Evolutionary conservation across 768 basidiomycete genomes (phyloP).

Genomic region (Lactarius pseudohatsudake): DNA sequence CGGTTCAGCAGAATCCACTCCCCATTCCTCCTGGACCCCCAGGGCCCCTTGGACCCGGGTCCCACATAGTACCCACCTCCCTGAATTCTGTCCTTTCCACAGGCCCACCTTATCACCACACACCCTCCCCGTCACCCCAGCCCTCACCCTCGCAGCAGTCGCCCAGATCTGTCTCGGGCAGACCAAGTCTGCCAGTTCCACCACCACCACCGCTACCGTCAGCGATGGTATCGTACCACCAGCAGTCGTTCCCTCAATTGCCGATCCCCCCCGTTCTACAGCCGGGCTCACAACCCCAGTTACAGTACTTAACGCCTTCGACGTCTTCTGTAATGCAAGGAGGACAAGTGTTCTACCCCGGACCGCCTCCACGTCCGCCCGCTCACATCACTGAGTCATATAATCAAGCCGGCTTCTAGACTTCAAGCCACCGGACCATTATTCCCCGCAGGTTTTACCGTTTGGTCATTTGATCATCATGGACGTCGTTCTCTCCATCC

Average conservation of each 20-base stretch:
- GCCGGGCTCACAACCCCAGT: constrained; percentile 25
- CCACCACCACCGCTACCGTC: constrained; percentile 34
- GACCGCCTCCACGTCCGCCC: constrained; percentile 35
- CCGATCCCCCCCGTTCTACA: constrained; percentile 18
- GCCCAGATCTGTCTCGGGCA: constrained; percentile 38
- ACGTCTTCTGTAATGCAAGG: constrained; percentile 30
- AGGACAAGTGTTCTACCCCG: constrained; percentile 33
- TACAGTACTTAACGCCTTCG: constrained; percentile 31
- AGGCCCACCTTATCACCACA: constrained; percentile 22
- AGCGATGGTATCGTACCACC: constrained; percentile 36
- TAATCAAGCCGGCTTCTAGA: constrained; percentile 29
- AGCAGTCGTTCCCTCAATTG: constrained; percentile 33
- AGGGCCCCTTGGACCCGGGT: constrained; percentile 27
- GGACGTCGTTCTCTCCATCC: constrained; percentile 6
- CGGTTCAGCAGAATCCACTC: constrained; percentile 23
- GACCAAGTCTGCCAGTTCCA: constrained; percentile 51
- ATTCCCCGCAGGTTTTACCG: not conserved
- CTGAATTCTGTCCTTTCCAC: constrained; percentile 7
- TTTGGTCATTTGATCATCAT: constrained; percentile 20
- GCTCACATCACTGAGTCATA: constrained; percentile 24
- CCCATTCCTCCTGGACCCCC: constrained; percentile 30
- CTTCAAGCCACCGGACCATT: not conserved
- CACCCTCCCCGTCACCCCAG: constrained; percentile 25
- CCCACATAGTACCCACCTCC: constrained; percentile 15
- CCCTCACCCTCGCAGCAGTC: constrained; percentile 22